Conservation (phyloP, 805 yeast species). For the Aciculoconidium aculeatum region DNA sequence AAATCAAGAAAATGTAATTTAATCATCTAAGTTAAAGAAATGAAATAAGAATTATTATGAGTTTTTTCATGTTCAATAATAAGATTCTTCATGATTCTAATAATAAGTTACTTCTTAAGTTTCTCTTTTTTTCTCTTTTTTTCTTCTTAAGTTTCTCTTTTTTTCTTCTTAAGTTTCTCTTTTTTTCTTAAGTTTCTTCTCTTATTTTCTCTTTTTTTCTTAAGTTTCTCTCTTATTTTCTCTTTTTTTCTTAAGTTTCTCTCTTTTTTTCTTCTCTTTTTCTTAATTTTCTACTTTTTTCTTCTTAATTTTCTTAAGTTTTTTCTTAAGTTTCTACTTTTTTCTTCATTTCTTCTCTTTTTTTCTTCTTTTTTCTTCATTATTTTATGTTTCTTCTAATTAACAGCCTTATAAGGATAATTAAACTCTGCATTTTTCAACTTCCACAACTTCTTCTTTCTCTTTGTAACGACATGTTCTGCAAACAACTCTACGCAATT, state of each 20-base stretch:
- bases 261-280: slow-evolving; percentile 1
- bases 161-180: too few relatives aligned
- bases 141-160: too few relatives aligned
- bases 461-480: slow-evolving; percentile 75
- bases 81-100: too few relatives aligned
- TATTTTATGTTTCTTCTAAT: not conserved
- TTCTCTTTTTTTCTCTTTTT: too few relatives aligned
- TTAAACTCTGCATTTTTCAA: slow-evolving; percentile 76
- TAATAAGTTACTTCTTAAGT: too few relatives aligned
- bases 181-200: too few relatives aligned
- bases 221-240: slow-evolving; percentile 1
- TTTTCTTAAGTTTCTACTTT: not conserved
- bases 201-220: slow-evolving; percentile 1
- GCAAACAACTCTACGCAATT: slow-evolving; percentile 78
- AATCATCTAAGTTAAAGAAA: too few relatives aligned
- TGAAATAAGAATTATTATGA: too few relatives aligned
- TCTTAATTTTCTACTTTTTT: slow-evolving; percentile 1
- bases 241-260: slow-evolving; percentile 1
- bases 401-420: slow-evolving; percentile 64
- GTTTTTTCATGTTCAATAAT: too few relatives aligned
- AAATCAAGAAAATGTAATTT: too few relatives aligned
- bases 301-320: slow-evolving; percentile 1
- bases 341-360: not conserved
- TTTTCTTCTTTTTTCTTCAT: not conserved
- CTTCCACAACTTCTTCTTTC: slow-evolving; percentile 89